Base-by-base conservation (phyloP, 257 asterid genomes). In the Linaria vulgaris region DNA sequence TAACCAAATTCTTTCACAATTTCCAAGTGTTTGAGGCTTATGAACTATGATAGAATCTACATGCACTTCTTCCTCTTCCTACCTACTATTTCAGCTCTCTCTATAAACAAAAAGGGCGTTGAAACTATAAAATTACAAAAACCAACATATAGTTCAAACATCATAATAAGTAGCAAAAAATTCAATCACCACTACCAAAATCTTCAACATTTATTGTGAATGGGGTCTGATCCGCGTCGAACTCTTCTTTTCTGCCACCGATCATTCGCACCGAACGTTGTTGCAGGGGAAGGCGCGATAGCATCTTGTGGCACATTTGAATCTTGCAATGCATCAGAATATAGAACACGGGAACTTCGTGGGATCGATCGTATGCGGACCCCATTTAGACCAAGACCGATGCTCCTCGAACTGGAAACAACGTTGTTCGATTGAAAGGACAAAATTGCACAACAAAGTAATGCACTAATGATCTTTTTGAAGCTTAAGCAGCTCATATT, bases 201-300 rank as follows among this genome's bases (percentile, higher is more conserved):
- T 34, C 41, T 34, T 34, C 81, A 87, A 69, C 81, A 77, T 57
- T 68, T 83, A 83, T 90, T 85, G 65, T 88, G 97, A 76, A 88
- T 85, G 6, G 96, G 97, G 63, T 90, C 94, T 0, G 94, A 72
- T 72, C 95, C 95, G 69, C 95, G 74, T 49, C 77, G 80, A 25
- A 85, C 87, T 62, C 89, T 73, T 72, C 91, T 74, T 73, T 90
- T 87, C 50, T 77, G 75, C 11, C 88, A 83, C 61, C 80, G 41
- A 8, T 34, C 83, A 17, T 82, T 76, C 14, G 91, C 95, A 72
- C 88, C 85, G 23, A 76, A 88, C 58, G 61, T 57, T 54, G 49
- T 64, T 15, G 83, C 74, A 38, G 90, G 83, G 16, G 88, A 79
- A 56, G 95, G 97, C 9, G 90, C 87, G 20, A 79, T 56, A 37